phyloP scores from a whole-genome alignment of 2,329 filamentous ascomycete species.

The Talaromyces atroroseus region DNA sequence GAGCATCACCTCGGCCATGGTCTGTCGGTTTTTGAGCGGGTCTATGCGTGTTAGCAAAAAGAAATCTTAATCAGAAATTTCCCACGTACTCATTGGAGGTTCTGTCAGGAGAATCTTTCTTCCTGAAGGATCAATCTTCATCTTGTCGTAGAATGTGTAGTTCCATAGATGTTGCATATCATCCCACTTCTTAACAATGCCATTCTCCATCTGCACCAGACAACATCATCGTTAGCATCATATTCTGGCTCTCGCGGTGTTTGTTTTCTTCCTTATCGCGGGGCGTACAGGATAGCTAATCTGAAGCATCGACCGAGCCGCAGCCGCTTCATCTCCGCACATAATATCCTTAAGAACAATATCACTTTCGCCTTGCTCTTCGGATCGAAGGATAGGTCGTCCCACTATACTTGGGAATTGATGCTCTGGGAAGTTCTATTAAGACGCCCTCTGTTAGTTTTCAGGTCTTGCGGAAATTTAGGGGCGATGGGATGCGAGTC shows the following conservation, averaged over 20 bases:
- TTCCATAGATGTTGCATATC: slow-evolving; percentile 99
- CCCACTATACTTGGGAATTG: slow-evolving; percentile 98
- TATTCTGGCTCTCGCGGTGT: slow-evolving; percentile 8
- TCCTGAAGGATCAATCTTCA: slow-evolving; percentile 81
- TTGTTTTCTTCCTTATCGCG: not conserved
- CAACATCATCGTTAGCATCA: slow-evolving; percentile 14
- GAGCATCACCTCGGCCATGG: slow-evolving; percentile 99
- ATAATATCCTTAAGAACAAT: slow-evolving; percentile 93
- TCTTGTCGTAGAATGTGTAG: slow-evolving; percentile 96
- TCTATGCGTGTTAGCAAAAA: slow-evolving; percentile 46
- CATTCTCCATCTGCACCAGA: slow-evolving; percentile 79
- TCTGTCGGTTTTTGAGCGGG: slow-evolving; percentile 89
- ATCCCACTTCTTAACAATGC: slow-evolving; percentile 98
- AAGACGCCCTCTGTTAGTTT: not conserved
- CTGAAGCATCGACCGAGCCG: slow-evolving; percentile 93
- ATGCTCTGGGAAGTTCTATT: slow-evolving; percentile 96
- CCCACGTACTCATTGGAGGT: slow-evolving; percentile 64
- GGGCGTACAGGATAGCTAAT: slow-evolving; percentile 80
- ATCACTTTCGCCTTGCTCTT: slow-evolving; percentile 69
- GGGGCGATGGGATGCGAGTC: not conserved
- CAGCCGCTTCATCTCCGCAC: slow-evolving; percentile 97
- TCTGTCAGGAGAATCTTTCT: slow-evolving; percentile 97
- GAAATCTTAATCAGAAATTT: not conserved
- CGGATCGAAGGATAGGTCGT: slow-evolving; percentile 91
- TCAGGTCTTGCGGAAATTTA: not conserved